Evolutionary conservation across 371 early-diverging fungal species (phyloP), one percentile per base, ranked within the genome.

Genomic region (Funneliformis caledonium): DNA sequence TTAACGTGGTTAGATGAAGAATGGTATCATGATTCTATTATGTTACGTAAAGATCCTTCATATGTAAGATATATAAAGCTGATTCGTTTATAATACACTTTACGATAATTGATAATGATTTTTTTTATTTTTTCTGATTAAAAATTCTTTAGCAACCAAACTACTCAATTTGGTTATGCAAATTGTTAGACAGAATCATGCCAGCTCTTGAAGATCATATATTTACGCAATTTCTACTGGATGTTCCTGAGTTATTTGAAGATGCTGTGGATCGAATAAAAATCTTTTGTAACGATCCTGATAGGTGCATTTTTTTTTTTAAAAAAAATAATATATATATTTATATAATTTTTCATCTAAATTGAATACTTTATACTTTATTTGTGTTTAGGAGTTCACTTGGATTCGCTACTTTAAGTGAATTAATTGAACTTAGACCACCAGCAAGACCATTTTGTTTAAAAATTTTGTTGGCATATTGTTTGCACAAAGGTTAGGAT

Each of bases 1-100:
- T 72, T 80, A 72, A 80, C 80, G 4, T 80, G 80, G 80, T 45
- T 80, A 22, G 69, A 80, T 43, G 80, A 80, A 72, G 80, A 80
- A 80, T 80, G 80, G 80, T 80, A 80, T 72, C 80, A 80, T 72
- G 80, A 80, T 31, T 26, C 43, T n/a, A 31, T 80, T n/a, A 72
- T 60, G 80, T 56, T 37, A 43, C 33, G 14, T 56, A 37, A 43
- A 37, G 67, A 56, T 19, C 43, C 72, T 6, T 72, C 69, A 42
- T 61, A 80, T 48, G 80, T 80, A 52, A 72, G 80, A 56, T 33
- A 11, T 16, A 68, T 12, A 26, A 26, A 26, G 26, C 26, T 14
- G 37, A 14, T 43, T 42, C 10, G 22, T 10, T 75, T 75, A 33
- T 16, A 52, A 59, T 19, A 33, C 26, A 6, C 2, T 72, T 42